phyloP scores from a whole-genome alignment of 192 early-diverging fungal genomes.

The Neocallimastix lanati region DNA sequence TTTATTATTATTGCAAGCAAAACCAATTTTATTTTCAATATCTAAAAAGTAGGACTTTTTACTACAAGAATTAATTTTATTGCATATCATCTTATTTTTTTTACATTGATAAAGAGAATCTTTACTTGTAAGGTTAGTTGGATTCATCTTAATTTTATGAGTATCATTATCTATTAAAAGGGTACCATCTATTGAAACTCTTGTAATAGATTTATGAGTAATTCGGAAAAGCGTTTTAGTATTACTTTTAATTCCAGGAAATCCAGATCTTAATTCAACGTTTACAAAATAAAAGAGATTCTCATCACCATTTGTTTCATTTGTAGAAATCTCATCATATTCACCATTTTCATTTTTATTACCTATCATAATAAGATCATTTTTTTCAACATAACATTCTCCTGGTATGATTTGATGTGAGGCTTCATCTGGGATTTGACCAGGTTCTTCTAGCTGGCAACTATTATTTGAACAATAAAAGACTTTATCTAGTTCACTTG shows the following conservation, averaged over 20 bases:
- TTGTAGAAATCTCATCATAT: neutral
- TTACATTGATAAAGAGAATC: neutral
- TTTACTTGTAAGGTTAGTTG: neutral
- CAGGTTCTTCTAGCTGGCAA: neutral
- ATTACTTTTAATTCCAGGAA: neutral
- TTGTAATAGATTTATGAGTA: neutral
- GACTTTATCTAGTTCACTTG: neutral
- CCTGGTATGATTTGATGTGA: neutral
- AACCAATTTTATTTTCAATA: neutral
- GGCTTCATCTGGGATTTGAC: rapidly evolving
- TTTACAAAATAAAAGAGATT: neutral
- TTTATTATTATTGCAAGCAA: neutral
- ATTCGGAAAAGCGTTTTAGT: neutral
- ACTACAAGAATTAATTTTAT: neutral
- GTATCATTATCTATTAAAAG: neutral
- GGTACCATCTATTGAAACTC: neutral
- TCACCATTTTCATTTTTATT: neutral
- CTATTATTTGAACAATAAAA: neutral
- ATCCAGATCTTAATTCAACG: neutral
- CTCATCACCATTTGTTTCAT: neutral
- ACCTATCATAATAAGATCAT: neutral
- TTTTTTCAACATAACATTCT: neutral
- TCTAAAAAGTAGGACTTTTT: neutral
- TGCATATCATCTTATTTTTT: neutral
- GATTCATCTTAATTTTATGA: neutral